phyloP scores from a whole-genome alignment of 2,329 filamentous ascomycete species.

The Biscogniauxia mediterranea region DNA sequence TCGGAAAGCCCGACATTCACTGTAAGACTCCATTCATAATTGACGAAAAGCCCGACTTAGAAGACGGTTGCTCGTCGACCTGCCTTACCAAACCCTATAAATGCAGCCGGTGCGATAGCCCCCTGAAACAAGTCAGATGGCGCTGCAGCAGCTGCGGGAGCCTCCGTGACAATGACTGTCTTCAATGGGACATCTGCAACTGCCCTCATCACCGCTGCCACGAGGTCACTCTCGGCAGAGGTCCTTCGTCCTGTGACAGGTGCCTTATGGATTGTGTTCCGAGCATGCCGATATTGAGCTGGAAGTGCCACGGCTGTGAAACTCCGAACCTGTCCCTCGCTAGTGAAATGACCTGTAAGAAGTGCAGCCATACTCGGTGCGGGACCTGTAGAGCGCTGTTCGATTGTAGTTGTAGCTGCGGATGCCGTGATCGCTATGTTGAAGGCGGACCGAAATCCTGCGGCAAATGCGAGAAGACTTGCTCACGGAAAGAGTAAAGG shows the following conservation, averaged over 20 bases:
- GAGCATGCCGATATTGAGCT: conserved; percentile 1
- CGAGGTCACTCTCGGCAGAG: conserved; percentile 8
- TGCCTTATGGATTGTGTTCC: conserved; percentile 8
- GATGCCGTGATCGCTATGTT: conserved; percentile 6
- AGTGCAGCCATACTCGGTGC: conserved; percentile 16
- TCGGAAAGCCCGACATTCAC: background rate
- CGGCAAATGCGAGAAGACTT: conserved; percentile 7
- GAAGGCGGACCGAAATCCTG: conserved; percentile 7
- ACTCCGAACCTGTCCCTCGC: conserved; percentile 1
- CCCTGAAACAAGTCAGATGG: conserved; percentile 24
- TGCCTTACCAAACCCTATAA: conserved; percentile 24
- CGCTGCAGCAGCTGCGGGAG: conserved; percentile 16
- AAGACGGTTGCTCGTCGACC: conserved; percentile 17
- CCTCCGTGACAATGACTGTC: conserved; percentile 10
- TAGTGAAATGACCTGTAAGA: conserved; percentile 11
- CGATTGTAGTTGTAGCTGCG: conserved; percentile 10
- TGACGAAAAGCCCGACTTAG: conserved; percentile 10
- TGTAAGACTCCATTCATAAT: conserved; percentile 9
- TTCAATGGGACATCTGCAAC: conserved; percentile 12
- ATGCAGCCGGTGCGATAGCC: conserved; percentile 19
- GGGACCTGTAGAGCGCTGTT: conserved; percentile 14
- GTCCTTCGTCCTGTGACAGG: conserved; percentile 4
- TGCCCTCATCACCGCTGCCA: conserved; percentile 14
- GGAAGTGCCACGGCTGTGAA: conserved; percentile 16
- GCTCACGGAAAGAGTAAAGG: background rate